These are phyloP conservation scores for Skeletonema potamos DNA, from an alignment of 108 stramenopile species.

Conservation along the genomic window DNA sequence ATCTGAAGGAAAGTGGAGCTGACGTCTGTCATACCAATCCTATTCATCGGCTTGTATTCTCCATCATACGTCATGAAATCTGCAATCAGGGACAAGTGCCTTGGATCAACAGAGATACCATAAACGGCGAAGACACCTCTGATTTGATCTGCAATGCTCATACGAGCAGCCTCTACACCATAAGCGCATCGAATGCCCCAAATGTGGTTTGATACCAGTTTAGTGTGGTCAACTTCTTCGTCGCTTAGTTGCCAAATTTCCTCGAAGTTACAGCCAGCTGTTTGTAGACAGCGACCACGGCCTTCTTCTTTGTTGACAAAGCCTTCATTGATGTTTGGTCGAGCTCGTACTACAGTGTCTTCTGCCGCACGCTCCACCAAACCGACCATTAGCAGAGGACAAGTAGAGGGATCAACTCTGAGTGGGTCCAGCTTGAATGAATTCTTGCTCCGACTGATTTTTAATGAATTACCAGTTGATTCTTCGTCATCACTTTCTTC, in stretches of 20 bases:
- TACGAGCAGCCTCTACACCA: slow-evolving; percentile 97
- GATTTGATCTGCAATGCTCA: slow-evolving; percentile 94
- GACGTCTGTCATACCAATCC: slow-evolving; percentile 91
- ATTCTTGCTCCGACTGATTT: slow-evolving; percentile 57
- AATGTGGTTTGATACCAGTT: slow-evolving; percentile 92
- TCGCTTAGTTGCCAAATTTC: slow-evolving; percentile 87
- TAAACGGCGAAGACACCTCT: slow-evolving; percentile 98
- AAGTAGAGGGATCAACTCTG: slow-evolving; percentile 75
- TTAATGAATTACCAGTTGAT: slow-evolving; percentile 23
- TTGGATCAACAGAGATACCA: slow-evolving; percentile 97
- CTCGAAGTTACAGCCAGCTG: slow-evolving; percentile 94
- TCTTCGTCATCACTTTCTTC: slow-evolving; percentile 39
- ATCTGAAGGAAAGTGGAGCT: slow-evolving; percentile 95
- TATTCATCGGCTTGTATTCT: slow-evolving; percentile 95
- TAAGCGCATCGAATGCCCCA: slow-evolving; percentile 90
- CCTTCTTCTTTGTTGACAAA: slow-evolving; percentile 88
- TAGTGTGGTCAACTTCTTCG: slow-evolving; percentile 83
- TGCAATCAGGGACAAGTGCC: slow-evolving; percentile 95
- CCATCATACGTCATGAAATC: slow-evolving; percentile 99
- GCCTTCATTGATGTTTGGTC: slow-evolving; percentile 83
- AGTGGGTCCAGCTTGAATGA: slow-evolving; percentile 62
- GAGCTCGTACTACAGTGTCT: slow-evolving; percentile 73
- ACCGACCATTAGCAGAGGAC: slow-evolving; percentile 97
- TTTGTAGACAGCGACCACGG: slow-evolving; percentile 86
- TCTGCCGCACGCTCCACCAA: slow-evolving; percentile 88